These are phyloP conservation scores for Yamadazyma nakazawae DNA, from an alignment of 805 yeast species.

Conservation along the genomic window DNA sequence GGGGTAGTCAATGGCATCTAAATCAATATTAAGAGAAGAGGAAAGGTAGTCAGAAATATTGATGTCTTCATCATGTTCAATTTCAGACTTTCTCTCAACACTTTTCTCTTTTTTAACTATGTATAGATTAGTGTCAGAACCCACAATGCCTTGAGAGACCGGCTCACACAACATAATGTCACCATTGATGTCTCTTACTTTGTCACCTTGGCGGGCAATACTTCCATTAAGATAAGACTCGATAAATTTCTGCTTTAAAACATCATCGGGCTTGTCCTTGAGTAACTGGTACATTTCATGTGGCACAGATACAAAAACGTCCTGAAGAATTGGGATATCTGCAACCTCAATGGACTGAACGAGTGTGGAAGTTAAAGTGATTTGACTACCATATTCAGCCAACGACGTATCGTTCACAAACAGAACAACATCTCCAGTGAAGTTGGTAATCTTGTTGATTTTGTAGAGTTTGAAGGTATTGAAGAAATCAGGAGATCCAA, in stretches of 20 bases:
- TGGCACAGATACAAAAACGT: slow-evolving; percentile 49
- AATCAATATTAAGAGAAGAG: slow-evolving; percentile 22
- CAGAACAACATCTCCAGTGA: slow-evolving; percentile 27
- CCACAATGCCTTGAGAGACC: slow-evolving; percentile 59
- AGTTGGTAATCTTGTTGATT: slow-evolving; percentile 28
- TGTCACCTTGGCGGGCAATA: slow-evolving; percentile 41
- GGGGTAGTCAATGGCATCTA: slow-evolving; percentile 2
- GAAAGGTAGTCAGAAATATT: slow-evolving; percentile 34
- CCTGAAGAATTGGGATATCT: slow-evolving; percentile 38
- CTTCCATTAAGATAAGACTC: slow-evolving; percentile 22
- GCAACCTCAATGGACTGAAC: slow-evolving; percentile 31
- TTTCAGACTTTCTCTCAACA: background rate
- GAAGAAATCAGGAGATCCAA: slow-evolving; percentile 40
- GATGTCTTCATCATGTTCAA: slow-evolving; percentile 13
- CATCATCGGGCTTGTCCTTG: slow-evolving; percentile 24
- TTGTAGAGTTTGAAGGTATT: slow-evolving; percentile 31
- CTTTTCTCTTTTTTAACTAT: slow-evolving; percentile 36
- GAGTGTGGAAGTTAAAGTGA: slow-evolving; percentile 42
- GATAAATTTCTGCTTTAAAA: slow-evolving; percentile 33
- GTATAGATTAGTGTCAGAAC: slow-evolving; percentile 48
- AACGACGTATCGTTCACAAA: slow-evolving; percentile 39
- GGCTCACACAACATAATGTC: slow-evolving; percentile 66
- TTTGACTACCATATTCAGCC: slow-evolving; percentile 26
- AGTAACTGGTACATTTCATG: slow-evolving; percentile 35
- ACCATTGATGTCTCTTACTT: slow-evolving; percentile 45